A percentile compares a stretch with the other conserved stretches of the same genome.
These are phyloP conservation scores for Leptosphaerulina australis DNA, from an alignment of 2,329 filamentous ascomycete genomes.

Conservation along the genomic window DNA sequence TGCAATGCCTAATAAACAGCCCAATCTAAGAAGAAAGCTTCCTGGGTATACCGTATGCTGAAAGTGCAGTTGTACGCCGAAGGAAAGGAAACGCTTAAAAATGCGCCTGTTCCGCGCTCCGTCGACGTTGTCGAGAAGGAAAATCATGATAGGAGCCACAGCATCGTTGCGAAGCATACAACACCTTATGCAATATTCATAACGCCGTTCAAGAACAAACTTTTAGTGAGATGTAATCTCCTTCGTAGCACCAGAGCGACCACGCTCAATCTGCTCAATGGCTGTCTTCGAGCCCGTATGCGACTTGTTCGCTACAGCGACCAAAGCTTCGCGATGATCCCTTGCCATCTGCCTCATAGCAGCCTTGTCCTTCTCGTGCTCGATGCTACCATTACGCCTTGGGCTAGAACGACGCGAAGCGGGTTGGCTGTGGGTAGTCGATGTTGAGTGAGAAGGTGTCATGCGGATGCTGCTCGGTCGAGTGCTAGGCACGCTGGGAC, in stretches of 20 bases:
- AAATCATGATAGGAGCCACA: background rate
- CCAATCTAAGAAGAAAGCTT: constrained; percentile 1
- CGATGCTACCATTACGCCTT: constrained; percentile 36
- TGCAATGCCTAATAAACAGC: background rate
- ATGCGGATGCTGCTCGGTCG: constrained; percentile 38
- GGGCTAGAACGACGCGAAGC: constrained; percentile 37
- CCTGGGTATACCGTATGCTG: constrained; percentile 13
- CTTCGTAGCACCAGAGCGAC: constrained; percentile 16
- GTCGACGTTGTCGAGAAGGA: no score
- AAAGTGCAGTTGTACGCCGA: constrained; percentile 3
- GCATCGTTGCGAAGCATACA: background rate
- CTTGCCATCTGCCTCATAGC: constrained; percentile 35
- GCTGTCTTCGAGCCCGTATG: constrained; percentile 15
- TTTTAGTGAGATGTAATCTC: constrained; percentile 14
- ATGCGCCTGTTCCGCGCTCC: no score
- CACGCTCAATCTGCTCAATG: constrained; percentile 28
- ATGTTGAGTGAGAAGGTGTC: constrained; percentile 28
- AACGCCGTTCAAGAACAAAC: background rate
- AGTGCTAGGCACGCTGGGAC: constrained; percentile 34
- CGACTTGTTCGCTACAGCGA: constrained; percentile 14
- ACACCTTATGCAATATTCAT: background rate
- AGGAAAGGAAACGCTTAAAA: no score
- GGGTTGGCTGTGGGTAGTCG: constrained; percentile 28
- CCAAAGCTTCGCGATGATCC: constrained; percentile 36
- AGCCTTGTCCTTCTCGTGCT: constrained; percentile 39